Conservation (phyloP, 176 grass and related monocot genomes). For the Cenchrus purpureus region DNA sequence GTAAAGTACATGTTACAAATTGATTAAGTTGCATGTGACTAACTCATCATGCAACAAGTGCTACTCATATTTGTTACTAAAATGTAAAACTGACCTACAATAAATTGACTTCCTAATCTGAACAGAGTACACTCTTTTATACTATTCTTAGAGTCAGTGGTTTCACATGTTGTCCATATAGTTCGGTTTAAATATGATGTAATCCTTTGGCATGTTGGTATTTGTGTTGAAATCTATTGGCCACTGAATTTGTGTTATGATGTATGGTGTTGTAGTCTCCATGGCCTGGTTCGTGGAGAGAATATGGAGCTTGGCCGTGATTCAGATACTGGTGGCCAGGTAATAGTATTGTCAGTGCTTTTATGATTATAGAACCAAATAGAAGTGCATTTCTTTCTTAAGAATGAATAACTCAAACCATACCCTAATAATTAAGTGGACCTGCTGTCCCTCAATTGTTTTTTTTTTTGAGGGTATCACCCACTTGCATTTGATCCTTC, state of each 20-base stretch:
- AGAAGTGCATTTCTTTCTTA: neutral
- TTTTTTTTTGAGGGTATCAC: too few relatives aligned
- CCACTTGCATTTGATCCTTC: conserved; percentile 14
- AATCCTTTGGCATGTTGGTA: conserved; percentile 21
- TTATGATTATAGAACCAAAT: conserved; percentile 11
- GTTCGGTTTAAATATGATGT: conserved; percentile 14
- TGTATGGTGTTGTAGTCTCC: conserved; percentile 63
- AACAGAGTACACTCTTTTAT: conserved; percentile 19
- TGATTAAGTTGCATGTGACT: neutral
- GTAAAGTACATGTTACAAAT: conserved; percentile 11
- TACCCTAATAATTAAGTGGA: conserved; percentile 17
- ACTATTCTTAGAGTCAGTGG: neutral
- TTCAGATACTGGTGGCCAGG: conserved; percentile 91
- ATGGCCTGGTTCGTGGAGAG: conserved; percentile 85
- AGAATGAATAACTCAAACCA: conserved; percentile 22
- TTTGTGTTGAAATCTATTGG: conserved; percentile 31
- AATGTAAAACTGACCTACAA: neutral
- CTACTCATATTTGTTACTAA: conserved; percentile 2
- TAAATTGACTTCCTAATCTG: conserved; percentile 2
- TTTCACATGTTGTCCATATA: conserved; percentile 4
- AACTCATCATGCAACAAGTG: neutral
- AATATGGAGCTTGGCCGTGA: conserved; percentile 92
- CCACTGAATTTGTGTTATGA: conserved; percentile 46
- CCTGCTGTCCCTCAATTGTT: neutral
- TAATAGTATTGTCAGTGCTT: conserved; percentile 45